Evolutionary conservation across 2,329 filamentous ascomycete genomes (phyloP).

Genomic region (Scedosporium minutisporum): DNA sequence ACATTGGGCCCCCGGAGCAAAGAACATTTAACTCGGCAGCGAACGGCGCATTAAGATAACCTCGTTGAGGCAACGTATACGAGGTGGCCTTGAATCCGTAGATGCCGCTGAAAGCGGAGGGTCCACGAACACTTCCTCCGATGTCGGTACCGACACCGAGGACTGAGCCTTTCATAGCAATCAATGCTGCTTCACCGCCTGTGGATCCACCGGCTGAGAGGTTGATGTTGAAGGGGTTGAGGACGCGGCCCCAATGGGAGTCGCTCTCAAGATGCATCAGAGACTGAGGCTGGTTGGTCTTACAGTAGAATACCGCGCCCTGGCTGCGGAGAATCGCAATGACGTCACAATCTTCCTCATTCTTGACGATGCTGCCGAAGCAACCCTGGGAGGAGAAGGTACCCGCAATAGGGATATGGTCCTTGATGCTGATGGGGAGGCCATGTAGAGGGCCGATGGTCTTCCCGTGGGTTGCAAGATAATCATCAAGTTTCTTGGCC

Average conservation of each 20-base stretch:
- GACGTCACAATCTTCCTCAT: slow-evolving; percentile 43
- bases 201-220: slow-evolving; percentile 5
- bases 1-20: slow-evolving; percentile 23
- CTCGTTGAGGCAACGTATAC: slow-evolving; percentile 20
- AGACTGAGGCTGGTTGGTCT: slow-evolving; percentile 50
- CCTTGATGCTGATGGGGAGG: slow-evolving; percentile 40
- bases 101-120: slow-evolving; percentile 47
- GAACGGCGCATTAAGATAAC: not conserved
- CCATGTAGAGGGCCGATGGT: slow-evolving; percentile 50
- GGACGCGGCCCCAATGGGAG: slow-evolving; percentile 52
- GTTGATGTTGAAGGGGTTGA: slow-evolving; percentile 45
- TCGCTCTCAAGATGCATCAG: slow-evolving; percentile 61
- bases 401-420: slow-evolving; percentile 47
- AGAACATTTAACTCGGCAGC: slow-evolving; percentile 23
- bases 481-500: slow-evolving; percentile 28
- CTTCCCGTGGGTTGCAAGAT: slow-evolving; percentile 25
- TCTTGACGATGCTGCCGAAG: slow-evolving; percentile 36
- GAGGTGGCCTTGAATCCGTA: slow-evolving; percentile 48
- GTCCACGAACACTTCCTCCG: slow-evolving; percentile 42
- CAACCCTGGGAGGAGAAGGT: slow-evolving; percentile 43
- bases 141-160: slow-evolving; percentile 58
- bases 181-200: slow-evolving; percentile 56
- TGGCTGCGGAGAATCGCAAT: slow-evolving; percentile 41
- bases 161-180: slow-evolving; percentile 47
- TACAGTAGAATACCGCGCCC: slow-evolving; percentile 46